Conservation (phyloP, 2,329 filamentous ascomycete species). For the Dryadomyces sulphureus region DNA sequence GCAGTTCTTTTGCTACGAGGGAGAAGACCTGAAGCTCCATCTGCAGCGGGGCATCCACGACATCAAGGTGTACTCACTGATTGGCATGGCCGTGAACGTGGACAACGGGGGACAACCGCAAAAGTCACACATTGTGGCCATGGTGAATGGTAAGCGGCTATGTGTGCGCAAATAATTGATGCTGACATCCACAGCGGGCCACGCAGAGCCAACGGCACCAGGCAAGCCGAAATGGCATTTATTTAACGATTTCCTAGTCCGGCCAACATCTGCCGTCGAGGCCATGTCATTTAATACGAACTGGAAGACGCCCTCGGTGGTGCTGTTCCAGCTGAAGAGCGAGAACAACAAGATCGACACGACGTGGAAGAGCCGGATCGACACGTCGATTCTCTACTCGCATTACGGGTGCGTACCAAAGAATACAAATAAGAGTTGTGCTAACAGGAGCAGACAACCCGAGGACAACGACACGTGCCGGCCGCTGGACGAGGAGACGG, state of each 20-base stretch:
- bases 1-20: slow-evolving; percentile 92
- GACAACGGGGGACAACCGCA: slow-evolving; percentile 64
- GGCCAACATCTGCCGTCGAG: slow-evolving; percentile 57
- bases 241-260: slow-evolving; percentile 94
- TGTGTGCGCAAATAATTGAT: neutral
- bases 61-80: slow-evolving; percentile 78
- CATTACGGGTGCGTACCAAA: slow-evolving; percentile 34
- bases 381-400: slow-evolving; percentile 71
- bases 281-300: slow-evolving; percentile 76
- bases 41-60: slow-evolving; percentile 65
- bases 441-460: slow-evolving; percentile 12
- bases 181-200: slow-evolving; percentile 34
- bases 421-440: neutral
- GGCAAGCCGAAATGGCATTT: slow-evolving; percentile 72
- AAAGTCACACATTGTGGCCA: slow-evolving; percentile 79
- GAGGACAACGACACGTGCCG: slow-evolving; percentile 43
- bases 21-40: slow-evolving; percentile 71
- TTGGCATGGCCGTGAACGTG: slow-evolving; percentile 82
- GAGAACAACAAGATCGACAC: slow-evolving; percentile 72
- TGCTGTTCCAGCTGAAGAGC: slow-evolving; percentile 72
- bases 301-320: slow-evolving; percentile 85
- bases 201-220: slow-evolving; percentile 45
- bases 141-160: slow-evolving; percentile 59
- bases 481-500: slow-evolving; percentile 38
- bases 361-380: slow-evolving; percentile 71